phyloP scores from a whole-genome alignment of 306 rosid genomes.

The Glycine tomentella region DNA sequence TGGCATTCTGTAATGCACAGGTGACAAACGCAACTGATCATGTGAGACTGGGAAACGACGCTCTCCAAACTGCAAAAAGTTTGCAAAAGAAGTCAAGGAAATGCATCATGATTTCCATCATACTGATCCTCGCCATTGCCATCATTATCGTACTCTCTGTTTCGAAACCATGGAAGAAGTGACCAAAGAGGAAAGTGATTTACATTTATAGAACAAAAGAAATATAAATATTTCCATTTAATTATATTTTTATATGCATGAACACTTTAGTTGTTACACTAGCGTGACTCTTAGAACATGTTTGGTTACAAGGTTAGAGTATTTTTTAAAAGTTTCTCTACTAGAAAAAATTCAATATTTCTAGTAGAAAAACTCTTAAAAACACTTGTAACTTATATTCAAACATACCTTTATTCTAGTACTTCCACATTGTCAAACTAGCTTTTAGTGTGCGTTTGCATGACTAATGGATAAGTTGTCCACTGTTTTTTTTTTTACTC shows the following conservation, averaged over 20 bases:
- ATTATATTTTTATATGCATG: background rate
- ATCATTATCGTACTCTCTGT: slow-evolving; percentile 65
- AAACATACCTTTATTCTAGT: slow-evolving; percentile 10
- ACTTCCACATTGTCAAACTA: background rate
- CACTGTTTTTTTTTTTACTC: background rate
- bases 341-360: too few relatives aligned
- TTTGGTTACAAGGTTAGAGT: too few relatives aligned
- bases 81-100: slow-evolving; percentile 83
- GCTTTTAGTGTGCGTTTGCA: slow-evolving; percentile 24
- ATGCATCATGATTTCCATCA: slow-evolving; percentile 83
- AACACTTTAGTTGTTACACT: background rate
- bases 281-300: too few relatives aligned
- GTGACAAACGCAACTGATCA: slow-evolving; percentile 88
- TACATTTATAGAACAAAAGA: background rate
- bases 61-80: slow-evolving; percentile 75
- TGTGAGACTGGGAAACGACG: slow-evolving; percentile 71
- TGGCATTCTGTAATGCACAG: slow-evolving; percentile 50
- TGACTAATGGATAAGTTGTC: background rate
- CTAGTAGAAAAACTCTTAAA: too few relatives aligned
- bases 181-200: slow-evolving; percentile 41
- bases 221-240: background rate
- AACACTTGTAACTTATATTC: too few relatives aligned
- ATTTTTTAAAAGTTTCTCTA: too few relatives aligned
- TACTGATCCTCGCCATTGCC: slow-evolving; percentile 73
- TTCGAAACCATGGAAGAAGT: slow-evolving; percentile 82